Base-by-base conservation (phyloP, 306 rosid species). In the Malus orientalis region DNA sequence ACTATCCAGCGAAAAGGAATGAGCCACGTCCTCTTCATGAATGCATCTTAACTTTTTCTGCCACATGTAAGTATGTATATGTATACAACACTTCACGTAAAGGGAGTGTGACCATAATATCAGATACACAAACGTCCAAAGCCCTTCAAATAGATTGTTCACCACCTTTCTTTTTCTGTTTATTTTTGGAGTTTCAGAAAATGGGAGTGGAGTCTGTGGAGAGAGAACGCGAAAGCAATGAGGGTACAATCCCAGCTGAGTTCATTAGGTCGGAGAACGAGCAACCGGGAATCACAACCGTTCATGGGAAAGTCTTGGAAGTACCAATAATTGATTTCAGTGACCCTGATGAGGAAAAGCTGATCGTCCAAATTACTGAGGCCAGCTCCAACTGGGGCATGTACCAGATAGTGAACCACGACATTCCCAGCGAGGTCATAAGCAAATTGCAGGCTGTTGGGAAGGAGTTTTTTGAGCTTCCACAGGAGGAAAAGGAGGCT, bases 371-470 rank as follows among this genome's bases (percentile, higher is more conserved):
- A 54, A 47, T 88, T 4, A 67, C 25, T 42, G 89, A 82, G 12
- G 98, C 98, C 0, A 66, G 84, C 70, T 61, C 71, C 2, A 71
- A 85, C 0, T 89, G 98, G 95, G 98, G 98, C 0, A 91, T 93
- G 93, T 91, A 83, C 71, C 98, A 93, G 61, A 70, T 91, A n/a
- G 85, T 89, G 78, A 93, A 93, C 88, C 97, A 91, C 45, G 81
- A 75, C 8, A 87, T 93, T 22, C 97, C 98, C 1, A 55, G 13
- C 4, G 78, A 88, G 2, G 85, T 71, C 2, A 88, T 93, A 36
- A 66, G 14, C 5, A 81, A 80, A 3, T 69, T 93, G 71, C 98
- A 89, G 36, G 80, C 38, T 36, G 92, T 79, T 5, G 98, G 98
- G 0, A 86, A 74, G 75, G 81, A 67, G 18, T 93, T 93, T 70